Base-by-base conservation (phyloP, 768 basidiomycete species). In the Mycena rosella region DNA sequence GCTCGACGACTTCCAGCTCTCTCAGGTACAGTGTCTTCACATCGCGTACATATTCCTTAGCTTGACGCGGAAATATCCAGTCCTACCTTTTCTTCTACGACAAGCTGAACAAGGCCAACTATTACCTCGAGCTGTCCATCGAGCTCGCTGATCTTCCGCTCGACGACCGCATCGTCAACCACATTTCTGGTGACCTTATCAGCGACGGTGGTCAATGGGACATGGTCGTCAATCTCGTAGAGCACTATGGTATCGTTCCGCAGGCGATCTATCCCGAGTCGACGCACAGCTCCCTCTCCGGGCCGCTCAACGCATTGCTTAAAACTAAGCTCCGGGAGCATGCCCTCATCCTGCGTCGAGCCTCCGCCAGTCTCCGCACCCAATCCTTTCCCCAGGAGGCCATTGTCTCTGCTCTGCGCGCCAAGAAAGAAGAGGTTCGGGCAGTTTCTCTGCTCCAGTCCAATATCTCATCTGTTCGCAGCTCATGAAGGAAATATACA, bases 131-230 rank as follows among this genome's bases (percentile, higher is more conserved):
- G 79, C 85, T 92, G 44, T 88, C 92, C 53, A 93, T 98, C 72
- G 85, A 97, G 78, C 86, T 92, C 60, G 90, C 90, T 0, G 89
- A 94, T 70, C 85, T 89, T 36, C 91, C 94, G 0, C 80, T 96
- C 56, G 94, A 97, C 60, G 90, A 94, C 74, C 88, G 96, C 10
- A 85, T 96, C n/a, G 83, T 98, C 60, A 87, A 83, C 57, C 90
- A 91, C 81, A 87, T 98, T 51, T 86, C 92, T 11, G 75, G 79
- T 9, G 92, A 91, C 66, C 93, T 94, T 48, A 90, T 97, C 76
- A 91, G 88, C 72, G 96, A 98, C 75, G 96, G 96, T 55, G 96
- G 96, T 10, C 96, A 97, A 77, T 96, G 93, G 91, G 96, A 98
- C 75, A 98, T 97, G 96, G 89, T 81, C 8, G 84, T 87, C 72